These are phyloP conservation scores for Starmera stellimalicola DNA, from an alignment of 1,139 yeast species.

Conservation along the genomic window DNA sequence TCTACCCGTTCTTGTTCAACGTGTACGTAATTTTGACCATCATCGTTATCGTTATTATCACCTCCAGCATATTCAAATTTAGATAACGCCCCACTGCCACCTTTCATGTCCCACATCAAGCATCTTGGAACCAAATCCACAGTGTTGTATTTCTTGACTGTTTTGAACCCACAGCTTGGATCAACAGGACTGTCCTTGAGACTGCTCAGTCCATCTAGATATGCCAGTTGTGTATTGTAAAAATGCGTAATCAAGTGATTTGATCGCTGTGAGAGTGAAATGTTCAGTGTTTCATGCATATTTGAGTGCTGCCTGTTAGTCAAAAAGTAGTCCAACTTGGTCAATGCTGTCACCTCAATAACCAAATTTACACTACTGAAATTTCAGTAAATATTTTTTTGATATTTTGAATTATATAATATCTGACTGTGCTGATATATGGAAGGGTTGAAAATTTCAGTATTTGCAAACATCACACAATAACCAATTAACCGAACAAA, in stretches of 20 bases:
- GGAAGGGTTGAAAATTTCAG: no score
- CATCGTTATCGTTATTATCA: slow-evolving; percentile 10
- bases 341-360: no score
- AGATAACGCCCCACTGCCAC: slow-evolving; percentile 56
- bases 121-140: slow-evolving; percentile 75
- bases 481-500: no score
- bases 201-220: slow-evolving; percentile 39
- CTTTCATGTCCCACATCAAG: slow-evolving; percentile 63
- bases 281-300: slow-evolving; percentile 65
- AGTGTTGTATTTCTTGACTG: slow-evolving; percentile 28
- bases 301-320: no score
- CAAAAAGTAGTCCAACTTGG: no score
- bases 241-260: slow-evolving; percentile 72
- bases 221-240: slow-evolving; percentile 69
- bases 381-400: no score
- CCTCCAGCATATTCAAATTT: slow-evolving; percentile 37
- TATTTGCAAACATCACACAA: no score
- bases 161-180: slow-evolving; percentile 35
- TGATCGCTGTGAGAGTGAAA: slow-evolving; percentile 64
- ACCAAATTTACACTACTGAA: no score
- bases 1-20: slow-evolving; percentile 21
- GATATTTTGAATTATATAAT: no score
- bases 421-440: no score
- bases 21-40: slow-evolving; percentile 10
- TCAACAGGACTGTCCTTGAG: slow-evolving; percentile 29